Percentiles rank a stretch among this genome's conserved stretches.
Conservation (phyloP, 345 rosid species). For the Brassica cretica region DNA sequence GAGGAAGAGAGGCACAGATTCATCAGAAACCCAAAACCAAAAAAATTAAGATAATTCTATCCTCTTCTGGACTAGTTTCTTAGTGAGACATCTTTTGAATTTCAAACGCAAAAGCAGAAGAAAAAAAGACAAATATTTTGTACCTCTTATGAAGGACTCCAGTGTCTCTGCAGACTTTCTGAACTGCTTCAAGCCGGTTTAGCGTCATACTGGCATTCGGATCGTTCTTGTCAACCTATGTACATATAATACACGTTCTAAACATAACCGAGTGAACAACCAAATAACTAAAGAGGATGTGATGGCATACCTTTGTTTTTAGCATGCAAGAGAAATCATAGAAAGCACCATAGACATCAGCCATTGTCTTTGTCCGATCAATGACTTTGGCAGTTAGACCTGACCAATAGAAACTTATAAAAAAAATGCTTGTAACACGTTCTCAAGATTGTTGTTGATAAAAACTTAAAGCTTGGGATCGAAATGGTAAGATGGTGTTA, state of each 20-base stretch:
- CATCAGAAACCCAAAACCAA: slow-evolving; percentile 11
- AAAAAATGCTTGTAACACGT: neutral
- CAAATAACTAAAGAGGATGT: slow-evolving; percentile 14
- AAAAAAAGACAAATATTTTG: neutral
- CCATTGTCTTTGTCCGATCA: slow-evolving; percentile 75
- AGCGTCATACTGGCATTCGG: slow-evolving; percentile 69
- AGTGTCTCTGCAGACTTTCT: slow-evolving; percentile 62
- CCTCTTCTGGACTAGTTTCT: slow-evolving; percentile 2
- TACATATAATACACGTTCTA: neutral
- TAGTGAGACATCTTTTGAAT: neutral
- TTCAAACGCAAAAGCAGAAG: neutral
- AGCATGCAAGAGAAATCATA: slow-evolving; percentile 74
- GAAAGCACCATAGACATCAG: slow-evolving; percentile 90
- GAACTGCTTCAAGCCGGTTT: slow-evolving; percentile 61
- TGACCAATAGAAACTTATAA: slow-evolving; percentile 24
- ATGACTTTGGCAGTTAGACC: slow-evolving; percentile 93
- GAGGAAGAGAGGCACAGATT: slow-evolving; percentile 21
- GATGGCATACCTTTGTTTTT: slow-evolving; percentile 60
- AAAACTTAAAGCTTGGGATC: neutral
- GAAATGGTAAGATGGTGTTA: slow-evolving; percentile 6
- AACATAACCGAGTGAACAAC: neutral
- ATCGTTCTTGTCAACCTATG: slow-evolving; percentile 67
- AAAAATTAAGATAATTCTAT: neutral
- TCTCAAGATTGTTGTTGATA: slow-evolving; percentile 12
- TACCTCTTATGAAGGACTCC: slow-evolving; percentile 64